Conservation (phyloP, 352 stramenopile species). For the Plasmopara viticola region DNA sequence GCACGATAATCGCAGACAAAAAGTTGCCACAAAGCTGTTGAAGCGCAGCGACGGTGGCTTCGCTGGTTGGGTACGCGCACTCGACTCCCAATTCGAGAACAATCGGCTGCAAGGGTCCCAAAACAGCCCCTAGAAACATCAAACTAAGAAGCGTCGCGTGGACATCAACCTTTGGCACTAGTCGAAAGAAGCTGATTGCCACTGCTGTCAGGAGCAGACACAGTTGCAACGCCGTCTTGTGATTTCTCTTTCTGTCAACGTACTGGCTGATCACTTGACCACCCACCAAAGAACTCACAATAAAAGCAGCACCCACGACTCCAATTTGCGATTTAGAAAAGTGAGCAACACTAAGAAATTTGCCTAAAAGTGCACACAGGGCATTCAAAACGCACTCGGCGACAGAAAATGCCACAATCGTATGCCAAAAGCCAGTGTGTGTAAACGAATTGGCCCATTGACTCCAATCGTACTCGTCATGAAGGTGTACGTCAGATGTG, state of each 20-base stretch:
- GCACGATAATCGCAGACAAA: conserved; percentile 55
- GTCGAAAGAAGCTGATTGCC: conserved; percentile 40
- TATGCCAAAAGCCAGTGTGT: conserved; percentile 58
- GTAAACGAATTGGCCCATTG: conserved; percentile 62
- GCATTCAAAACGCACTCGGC: conserved; percentile 65
- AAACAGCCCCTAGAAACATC: conserved; percentile 43
- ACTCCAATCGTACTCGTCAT: conserved; percentile 66
- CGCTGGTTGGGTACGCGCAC: conserved; percentile 66
- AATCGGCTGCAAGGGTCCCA: conserved; percentile 64
- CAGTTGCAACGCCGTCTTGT: conserved; percentile 49
- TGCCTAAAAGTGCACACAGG: conserved; percentile 63
- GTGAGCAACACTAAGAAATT: conserved; percentile 52
- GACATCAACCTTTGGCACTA: conserved; percentile 29
- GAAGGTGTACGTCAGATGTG: conserved; percentile 46
- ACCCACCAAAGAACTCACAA: conserved; percentile 60
- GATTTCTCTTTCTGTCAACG: conserved; percentile 52
- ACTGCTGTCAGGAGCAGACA: conserved; percentile 46
- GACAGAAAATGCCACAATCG: conserved; percentile 53
- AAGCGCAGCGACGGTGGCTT: conserved; percentile 64
- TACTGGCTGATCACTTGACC: conserved; percentile 62
- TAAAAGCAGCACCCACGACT: conserved; percentile 60
- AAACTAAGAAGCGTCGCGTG: conserved; percentile 37
- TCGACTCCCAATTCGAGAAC: conserved; percentile 66
- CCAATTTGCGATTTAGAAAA: conserved; percentile 64
- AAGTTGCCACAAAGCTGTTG: conserved; percentile 79